Conservation (phyloP, 2,329 filamentous ascomycete species). For the Sarocladium kiliense region DNA sequence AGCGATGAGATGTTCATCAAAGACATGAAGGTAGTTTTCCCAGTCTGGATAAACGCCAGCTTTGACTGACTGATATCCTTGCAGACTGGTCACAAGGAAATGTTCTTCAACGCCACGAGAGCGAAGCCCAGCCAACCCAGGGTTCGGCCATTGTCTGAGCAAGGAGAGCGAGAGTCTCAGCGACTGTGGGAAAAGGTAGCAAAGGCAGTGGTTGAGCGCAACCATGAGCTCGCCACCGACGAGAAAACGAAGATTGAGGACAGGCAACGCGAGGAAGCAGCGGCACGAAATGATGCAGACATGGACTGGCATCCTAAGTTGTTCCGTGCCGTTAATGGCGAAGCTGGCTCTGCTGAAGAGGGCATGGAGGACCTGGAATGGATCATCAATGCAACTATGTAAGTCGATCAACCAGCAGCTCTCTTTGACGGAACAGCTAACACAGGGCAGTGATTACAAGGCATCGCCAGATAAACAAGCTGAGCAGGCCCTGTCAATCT, state of each 20-base stretch:
- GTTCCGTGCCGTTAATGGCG: conserved; percentile 71
- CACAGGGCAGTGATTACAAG: conserved; percentile 21
- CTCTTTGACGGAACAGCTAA: conserved; percentile 14
- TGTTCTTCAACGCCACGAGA: conserved; percentile 81
- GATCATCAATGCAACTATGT: conserved; percentile 89
- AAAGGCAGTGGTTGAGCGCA: conserved; percentile 73
- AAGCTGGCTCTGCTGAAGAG: conserved; percentile 66
- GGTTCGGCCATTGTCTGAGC: conserved; percentile 75
- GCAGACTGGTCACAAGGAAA: conserved; percentile 81
- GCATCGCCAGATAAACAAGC: conserved; percentile 63
- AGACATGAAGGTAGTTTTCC: conserved; percentile 57
- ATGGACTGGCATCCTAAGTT: conserved; percentile 84
- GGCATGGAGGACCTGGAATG: conserved; percentile 89
- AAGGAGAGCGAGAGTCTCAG: conserved; percentile 86
- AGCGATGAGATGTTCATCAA: conserved; percentile 93
- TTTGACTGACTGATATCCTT: not conserved
- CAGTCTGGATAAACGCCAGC: not conserved
- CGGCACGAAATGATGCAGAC: conserved; percentile 69
- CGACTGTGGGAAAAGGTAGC: conserved; percentile 79
- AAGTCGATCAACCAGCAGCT: conserved; percentile 20
- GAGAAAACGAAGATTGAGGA: conserved; percentile 98
- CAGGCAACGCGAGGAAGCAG: conserved; percentile 82
- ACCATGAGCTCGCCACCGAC: conserved; percentile 85
- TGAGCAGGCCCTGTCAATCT: conserved; percentile 81
- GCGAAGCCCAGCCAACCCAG: conserved; percentile 71